A percentile compares a stretch with the other conserved stretches of the same genome.
phyloP scores from a whole-genome alignment of 495 filamentous ascomycete genomes.

The Aspergillus hancockii region DNA sequence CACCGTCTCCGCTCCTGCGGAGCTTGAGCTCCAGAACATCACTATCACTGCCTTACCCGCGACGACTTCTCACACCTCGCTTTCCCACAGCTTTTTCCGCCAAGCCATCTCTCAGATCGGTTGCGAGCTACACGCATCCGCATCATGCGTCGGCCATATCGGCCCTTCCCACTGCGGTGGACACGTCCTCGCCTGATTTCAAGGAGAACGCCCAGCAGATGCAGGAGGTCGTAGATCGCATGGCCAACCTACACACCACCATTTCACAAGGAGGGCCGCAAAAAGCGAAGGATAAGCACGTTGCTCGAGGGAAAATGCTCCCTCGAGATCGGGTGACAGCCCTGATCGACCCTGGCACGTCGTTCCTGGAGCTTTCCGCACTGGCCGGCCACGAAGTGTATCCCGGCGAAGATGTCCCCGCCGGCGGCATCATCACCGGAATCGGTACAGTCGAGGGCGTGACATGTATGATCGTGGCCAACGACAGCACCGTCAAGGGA shows the following conservation, averaged over 20 bases:
- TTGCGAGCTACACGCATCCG: conserved; percentile 55
- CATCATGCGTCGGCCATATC: conserved; percentile 78
- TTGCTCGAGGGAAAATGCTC: conserved; percentile 89
- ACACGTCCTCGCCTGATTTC: conserved; percentile 75
- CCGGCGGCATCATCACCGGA: conserved; percentile 91
- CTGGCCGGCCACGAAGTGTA: conserved; percentile 88
- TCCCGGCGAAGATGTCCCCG: conserved; percentile 78
- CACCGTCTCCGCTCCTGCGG: conserved; percentile 40
- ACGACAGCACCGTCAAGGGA: conserved; percentile 98
- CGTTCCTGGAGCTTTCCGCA: conserved; percentile 87
- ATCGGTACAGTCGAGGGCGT: conserved; percentile 90
- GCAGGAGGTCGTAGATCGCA: conserved; percentile 63
- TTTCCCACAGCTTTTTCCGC: neutral
- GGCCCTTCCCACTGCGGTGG: conserved; percentile 71
- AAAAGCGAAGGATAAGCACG: conserved; percentile 88
- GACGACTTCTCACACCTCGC: conserved; percentile 6
- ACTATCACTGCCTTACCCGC: conserved; percentile 11
- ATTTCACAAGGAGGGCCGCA: conserved; percentile 75
- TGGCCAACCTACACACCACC: conserved; percentile 67
- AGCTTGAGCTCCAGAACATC: conserved; percentile 28
- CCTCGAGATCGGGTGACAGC: conserved; percentile 86
- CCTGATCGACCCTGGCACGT: conserved; percentile 83
- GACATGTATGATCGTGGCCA: conserved; percentile 91
- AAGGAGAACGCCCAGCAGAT: conserved; percentile 80
- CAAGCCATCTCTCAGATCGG: neutral